phyloP scores from a whole-genome alignment of 129 eudicot genomes.

The Tagetes erecta region DNA sequence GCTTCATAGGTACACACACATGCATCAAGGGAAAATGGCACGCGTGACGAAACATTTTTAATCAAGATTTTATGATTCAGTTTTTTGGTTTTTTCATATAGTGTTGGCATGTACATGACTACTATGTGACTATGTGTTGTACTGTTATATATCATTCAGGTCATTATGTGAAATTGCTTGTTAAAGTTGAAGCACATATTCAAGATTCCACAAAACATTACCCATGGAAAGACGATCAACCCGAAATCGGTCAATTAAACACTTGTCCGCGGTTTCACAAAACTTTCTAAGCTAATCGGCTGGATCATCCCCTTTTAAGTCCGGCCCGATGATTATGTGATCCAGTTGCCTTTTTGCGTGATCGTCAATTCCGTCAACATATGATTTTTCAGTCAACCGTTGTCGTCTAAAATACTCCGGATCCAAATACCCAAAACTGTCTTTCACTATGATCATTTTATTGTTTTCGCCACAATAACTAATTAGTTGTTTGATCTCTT shows the following conservation, averaged over 20 bases:
- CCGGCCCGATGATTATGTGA: conserved; percentile 50
- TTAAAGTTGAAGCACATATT: too few species aligned
- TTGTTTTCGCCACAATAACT: too few species aligned
- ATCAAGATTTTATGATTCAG: neutral
- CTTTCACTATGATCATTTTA: conserved; percentile 46
- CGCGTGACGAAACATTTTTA: neutral
- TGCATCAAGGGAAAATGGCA: neutral
- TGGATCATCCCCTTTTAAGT: conserved; percentile 50
- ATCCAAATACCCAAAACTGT: conserved; percentile 81
- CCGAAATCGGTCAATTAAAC: conserved; percentile 68
- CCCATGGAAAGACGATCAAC: conserved; percentile 87
- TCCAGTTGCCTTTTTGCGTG: conserved; percentile 72
- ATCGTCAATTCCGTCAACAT: conserved; percentile 85
- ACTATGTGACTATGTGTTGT: too few species aligned
- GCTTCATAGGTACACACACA: neutral
- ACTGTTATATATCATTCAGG: too few species aligned
- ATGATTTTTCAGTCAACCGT: conserved; percentile 75
- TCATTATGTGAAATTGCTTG: too few species aligned
- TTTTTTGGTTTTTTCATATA: too few species aligned
- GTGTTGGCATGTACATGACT: neutral
- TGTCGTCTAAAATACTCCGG: conserved; percentile 82
- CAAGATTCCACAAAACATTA: conserved; percentile 35
- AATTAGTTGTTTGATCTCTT: too few species aligned
- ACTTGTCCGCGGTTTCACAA: conserved; percentile 84
- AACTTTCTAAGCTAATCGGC: conserved; percentile 66